A percentile compares a stretch with the other conserved stretches of the same genome.
phyloP scores from a whole-genome alignment of 495 filamentous ascomycete genomes.

The Hyaloscypha bicolor region DNA sequence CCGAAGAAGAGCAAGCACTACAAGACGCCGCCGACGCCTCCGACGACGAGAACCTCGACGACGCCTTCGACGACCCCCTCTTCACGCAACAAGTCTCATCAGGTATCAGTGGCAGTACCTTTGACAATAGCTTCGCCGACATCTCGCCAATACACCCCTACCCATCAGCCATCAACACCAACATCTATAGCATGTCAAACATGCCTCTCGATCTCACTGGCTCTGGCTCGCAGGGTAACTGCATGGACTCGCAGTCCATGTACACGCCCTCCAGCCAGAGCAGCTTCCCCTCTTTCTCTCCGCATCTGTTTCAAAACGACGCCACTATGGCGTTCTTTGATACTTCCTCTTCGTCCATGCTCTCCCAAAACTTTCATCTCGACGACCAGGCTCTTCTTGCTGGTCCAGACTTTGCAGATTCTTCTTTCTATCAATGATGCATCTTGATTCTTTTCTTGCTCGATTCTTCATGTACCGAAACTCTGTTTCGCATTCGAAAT shows the following conservation, averaged over 20 bases:
- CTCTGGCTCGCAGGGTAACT: conserved; percentile 15
- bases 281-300: conserved; percentile 20
- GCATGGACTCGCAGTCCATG: conserved; percentile 18
- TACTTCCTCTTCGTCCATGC: conserved; percentile 7
- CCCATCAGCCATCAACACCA: conserved; percentile 16
- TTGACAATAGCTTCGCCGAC: conserved; percentile 5
- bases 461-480: not conserved
- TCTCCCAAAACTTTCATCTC: not conserved
- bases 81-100: not conserved
- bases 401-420: conserved; percentile 5
- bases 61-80: conserved; percentile 17
- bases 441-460: not conserved
- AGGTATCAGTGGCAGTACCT: not conserved
- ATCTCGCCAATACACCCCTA: conserved; percentile 9
- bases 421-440: not conserved
- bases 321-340: conserved; percentile 20
- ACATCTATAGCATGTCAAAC: conserved; percentile 25
- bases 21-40: conserved; percentile 21
- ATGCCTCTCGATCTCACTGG: conserved; percentile 25
- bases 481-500: not conserved
- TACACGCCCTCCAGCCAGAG: conserved; percentile 18
- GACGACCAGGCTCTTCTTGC: not conserved
- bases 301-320: not conserved
- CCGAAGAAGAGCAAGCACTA: conserved; percentile 5
- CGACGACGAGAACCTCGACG: conserved; percentile 17